Evolutionary conservation across 306 rosid genomes (phyloP).

Genomic region (Senna siamea): DNA sequence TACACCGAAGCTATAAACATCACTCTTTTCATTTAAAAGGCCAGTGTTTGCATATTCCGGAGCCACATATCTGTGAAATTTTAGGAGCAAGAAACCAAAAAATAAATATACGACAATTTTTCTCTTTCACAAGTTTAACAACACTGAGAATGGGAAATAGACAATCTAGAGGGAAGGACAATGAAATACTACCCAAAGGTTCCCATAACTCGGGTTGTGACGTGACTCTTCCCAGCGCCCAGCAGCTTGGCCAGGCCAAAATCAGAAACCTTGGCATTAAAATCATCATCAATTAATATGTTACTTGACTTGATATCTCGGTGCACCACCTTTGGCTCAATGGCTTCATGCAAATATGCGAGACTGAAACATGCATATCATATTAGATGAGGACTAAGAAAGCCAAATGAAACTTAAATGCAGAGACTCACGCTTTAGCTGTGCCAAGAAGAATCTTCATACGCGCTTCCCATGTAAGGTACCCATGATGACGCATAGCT

Average conservation of each 20-base stretch:
- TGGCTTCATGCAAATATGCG: conserved; percentile 93
- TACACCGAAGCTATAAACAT: conserved; percentile 93
- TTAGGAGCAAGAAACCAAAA: conserved; percentile 16
- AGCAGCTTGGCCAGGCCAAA: conserved; percentile 93
- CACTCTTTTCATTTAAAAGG: conserved; percentile 90
- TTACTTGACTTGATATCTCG: conserved; percentile 94
- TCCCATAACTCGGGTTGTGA: conserved; percentile 95
- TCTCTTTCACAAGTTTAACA: conserved; percentile 16
- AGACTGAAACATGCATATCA: conserved; percentile 59
- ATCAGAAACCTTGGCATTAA: conserved; percentile 95
- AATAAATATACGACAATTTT: background rate
- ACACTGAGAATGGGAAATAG: conserved; percentile 14
- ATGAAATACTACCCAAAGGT: conserved; percentile 78
- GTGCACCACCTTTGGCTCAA: conserved; percentile 94
- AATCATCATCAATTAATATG: conserved; percentile 83
- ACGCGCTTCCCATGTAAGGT: conserved; percentile 98
- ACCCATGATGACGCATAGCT: conserved; percentile 92
- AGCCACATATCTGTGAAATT: conserved; percentile 74
- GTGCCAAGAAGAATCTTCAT: conserved; percentile 90
- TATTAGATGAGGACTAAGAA: conserved; percentile 39
- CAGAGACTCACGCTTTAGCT: conserved; percentile 86
- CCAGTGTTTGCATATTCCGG: conserved; percentile 96
- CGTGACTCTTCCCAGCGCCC: conserved; percentile 92
- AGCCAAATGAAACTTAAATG: conserved; percentile 20
- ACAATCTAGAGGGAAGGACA: conserved; percentile 19